Base-by-base conservation (phyloP, 257 asterid genomes). In the Cruciata laevipes region DNA sequence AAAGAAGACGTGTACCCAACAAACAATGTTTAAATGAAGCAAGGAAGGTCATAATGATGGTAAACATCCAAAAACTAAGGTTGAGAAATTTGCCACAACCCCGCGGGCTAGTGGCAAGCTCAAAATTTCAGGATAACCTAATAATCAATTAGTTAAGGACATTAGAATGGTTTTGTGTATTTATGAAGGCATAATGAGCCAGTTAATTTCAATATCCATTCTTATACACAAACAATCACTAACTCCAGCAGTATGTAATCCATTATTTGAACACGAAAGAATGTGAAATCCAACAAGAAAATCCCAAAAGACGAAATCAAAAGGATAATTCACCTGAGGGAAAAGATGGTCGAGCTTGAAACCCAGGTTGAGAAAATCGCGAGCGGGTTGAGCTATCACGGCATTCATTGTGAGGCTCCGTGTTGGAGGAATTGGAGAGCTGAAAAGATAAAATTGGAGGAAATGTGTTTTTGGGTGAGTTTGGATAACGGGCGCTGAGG, bases 381-480 rank as follows among this genome's bases (percentile, higher is more conserved):
- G 69, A 23, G 73, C 18, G 18, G 73, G 77, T 51, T 67, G 51
- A 23, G 77, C 72, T 10, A 73, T 73, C 8, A 73, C 72, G 37
- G 77, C 56, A 61, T 67, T 60, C 77, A 73, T 73, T 17, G 4
- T 5, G 49, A 30, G 58, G 23, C 37, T 24, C 72, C 63, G 47
- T 66, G 40, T 30, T 47, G 49, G 49, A 18, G 66, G 14, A 37
- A 13, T 47, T 5, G 66, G 24, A 20, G 18, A 13, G 51, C 64
- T 12, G n/a, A 30, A 37, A 20, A 13, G 35, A 30, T 59, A 59
- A 59, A 59, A 59, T 1, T 2, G 47, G 44, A 61, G 66, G 49
- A 62, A 62, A 9, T 3, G 66, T 14, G 51, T 9, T 62, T 62
- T 27, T 5, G 65, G 65, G 65, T 61, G 65, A 20, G 42, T 61